Conservation (phyloP, 345 rosid species). For the Linum lewisii region DNA sequence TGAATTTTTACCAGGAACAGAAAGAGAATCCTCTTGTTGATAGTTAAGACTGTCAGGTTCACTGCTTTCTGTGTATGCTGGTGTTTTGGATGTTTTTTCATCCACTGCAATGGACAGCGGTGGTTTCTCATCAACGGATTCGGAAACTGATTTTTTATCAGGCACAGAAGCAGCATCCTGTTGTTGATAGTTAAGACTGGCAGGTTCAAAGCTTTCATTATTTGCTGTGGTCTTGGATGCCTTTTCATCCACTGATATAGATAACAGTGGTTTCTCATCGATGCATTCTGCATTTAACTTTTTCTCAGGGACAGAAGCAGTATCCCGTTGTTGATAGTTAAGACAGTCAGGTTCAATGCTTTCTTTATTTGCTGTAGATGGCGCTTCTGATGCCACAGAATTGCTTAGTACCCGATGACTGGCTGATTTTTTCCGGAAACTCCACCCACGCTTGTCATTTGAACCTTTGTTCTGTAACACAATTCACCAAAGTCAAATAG, state of each 20-base stretch:
- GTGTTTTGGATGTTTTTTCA: constrained; percentile 17
- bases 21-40: constrained; percentile 22
- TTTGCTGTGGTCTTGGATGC: constrained; percentile 23
- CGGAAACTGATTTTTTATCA: constrained; percentile 27
- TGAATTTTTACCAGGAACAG: constrained; percentile 29
- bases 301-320: constrained; percentile 27
- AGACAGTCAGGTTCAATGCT: constrained; percentile 29
- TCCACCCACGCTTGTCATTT: constrained; percentile 52
- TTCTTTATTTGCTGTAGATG: constrained; percentile 32
- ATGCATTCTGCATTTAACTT: constrained; percentile 18
- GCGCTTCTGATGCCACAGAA: constrained; percentile 35
- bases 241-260: constrained; percentile 21
- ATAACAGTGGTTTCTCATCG: constrained; percentile 36
- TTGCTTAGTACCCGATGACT: constrained; percentile 58
- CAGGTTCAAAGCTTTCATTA: constrained; percentile 36
- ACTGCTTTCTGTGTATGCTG: constrained; percentile 31
- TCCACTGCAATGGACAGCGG: constrained; percentile 25
- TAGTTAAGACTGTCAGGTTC: constrained; percentile 28
- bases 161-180: constrained; percentile 17
- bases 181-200: constrained; percentile 24
- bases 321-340: constrained; percentile 26
- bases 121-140: constrained; percentile 33
- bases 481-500: constrained; percentile 13
- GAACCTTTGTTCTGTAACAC: constrained; percentile 35
- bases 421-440: constrained; percentile 60